phyloP scores from a whole-genome alignment of 345 rosid genomes.

The Pseudoturritis turrita region DNA sequence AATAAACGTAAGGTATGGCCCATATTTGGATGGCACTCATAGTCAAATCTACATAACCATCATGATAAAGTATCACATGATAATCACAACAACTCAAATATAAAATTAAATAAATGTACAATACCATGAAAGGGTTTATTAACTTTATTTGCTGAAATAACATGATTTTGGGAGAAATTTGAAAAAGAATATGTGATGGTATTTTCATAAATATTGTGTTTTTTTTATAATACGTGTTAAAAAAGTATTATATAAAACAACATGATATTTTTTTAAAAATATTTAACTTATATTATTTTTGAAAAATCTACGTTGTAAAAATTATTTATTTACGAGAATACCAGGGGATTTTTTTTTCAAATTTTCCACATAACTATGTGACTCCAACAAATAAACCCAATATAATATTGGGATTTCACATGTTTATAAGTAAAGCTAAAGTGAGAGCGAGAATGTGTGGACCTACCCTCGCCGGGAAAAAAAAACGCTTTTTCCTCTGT shows the following conservation, averaged over 20 bases:
- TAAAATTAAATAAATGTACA: background rate
- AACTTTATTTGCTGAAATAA: too few relatives aligned
- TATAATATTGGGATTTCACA: constrained; percentile 1
- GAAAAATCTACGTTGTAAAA: too few relatives aligned
- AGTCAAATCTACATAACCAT: background rate
- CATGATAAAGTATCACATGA: background rate
- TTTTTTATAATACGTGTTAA: too few relatives aligned
- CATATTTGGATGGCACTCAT: background rate
- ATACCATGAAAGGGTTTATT: background rate
- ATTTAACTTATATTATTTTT: too few relatives aligned
- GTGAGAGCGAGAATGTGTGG: constrained; percentile 9
- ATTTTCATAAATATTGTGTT: too few relatives aligned
- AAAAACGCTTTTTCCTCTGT: background rate
- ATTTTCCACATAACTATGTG: too few relatives aligned
- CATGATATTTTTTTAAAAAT: too few relatives aligned
- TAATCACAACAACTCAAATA: background rate
- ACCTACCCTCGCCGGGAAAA: constrained; percentile 25
- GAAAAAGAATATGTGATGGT: too few relatives aligned
- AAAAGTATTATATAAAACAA: too few relatives aligned
- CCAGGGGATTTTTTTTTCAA: too few relatives aligned
- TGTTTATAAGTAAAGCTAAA: constrained; percentile 25
- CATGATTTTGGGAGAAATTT: too few relatives aligned
- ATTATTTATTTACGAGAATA: too few relatives aligned
- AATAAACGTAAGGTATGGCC: background rate
- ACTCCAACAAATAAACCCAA: background rate